Percentiles rank a stretch among this genome's conserved stretches.
Evolutionary conservation across 2,329 filamentous ascomycete genomes (phyloP).

Genomic region (Seiridium cupressi): DNA sequence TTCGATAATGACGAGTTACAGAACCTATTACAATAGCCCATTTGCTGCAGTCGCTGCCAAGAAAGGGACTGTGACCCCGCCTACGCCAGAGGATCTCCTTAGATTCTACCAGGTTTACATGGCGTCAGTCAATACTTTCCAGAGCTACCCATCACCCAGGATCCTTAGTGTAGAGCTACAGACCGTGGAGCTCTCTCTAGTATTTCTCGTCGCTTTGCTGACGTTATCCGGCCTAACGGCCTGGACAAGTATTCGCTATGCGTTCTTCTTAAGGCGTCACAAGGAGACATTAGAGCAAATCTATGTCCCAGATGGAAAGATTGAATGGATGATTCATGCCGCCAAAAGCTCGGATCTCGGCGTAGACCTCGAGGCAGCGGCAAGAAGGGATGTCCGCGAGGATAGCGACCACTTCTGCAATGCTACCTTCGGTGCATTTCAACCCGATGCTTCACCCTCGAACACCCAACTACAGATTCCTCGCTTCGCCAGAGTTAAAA

Average conservation of each 20-base stretch:
- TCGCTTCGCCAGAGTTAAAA: too few relatives aligned
- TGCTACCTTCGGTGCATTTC: too few relatives aligned
- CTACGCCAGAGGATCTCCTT: not conserved
- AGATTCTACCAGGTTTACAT: not conserved
- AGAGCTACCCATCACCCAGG: not conserved
- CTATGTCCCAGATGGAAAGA: not conserved
- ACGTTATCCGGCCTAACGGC: not conserved
- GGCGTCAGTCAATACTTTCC: not conserved
- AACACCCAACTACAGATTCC: too few relatives aligned
- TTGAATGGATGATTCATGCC: not conserved
- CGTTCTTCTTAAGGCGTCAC: not conserved
- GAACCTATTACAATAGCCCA: not conserved
- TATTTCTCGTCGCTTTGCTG: not conserved
- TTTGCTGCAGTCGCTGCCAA: not conserved
- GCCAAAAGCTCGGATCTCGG: not conserved
- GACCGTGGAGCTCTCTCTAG: not conserved
- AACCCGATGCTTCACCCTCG: too few relatives aligned
- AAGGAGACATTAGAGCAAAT: not conserved
- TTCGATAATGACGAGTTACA: not conserved
- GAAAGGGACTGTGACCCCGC: not conserved
- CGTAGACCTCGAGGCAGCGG: too few relatives aligned
- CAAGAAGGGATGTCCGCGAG: too few relatives aligned
- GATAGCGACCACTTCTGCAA: too few relatives aligned
- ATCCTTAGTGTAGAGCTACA: not conserved
- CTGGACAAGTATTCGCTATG: not conserved